Evolutionary conservation across 2,329 filamentous ascomycete species (phyloP).

Genomic region (Hymenoscyphus fructigenus): DNA sequence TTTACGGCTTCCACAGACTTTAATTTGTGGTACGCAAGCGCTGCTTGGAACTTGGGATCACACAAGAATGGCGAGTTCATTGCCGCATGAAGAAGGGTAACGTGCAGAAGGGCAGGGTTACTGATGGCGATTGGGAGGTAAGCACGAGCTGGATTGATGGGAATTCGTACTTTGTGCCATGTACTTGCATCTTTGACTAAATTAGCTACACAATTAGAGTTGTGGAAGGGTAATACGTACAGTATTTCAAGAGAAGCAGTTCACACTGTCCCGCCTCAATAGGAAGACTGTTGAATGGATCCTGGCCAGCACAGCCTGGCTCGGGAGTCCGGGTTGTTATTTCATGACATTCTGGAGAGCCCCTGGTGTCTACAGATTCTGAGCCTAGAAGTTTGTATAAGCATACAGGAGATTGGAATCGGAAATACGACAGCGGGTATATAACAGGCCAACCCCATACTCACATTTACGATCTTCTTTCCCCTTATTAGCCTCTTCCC

Average conservation of each 20-base stretch:
- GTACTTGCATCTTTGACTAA: neutral
- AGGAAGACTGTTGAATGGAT: conserved; percentile 1
- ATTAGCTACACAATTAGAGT: neutral
- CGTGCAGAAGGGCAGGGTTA: neutral
- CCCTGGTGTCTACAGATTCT: neutral
- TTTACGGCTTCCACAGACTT: neutral
- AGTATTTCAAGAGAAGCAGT: neutral
- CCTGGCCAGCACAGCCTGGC: neutral
- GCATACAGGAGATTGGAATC: neutral
- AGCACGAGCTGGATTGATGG: neutral
- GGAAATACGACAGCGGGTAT: neutral
- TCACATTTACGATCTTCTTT: neutral
- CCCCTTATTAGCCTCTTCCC: neutral
- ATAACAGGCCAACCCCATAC: neutral
- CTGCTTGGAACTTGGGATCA: conserved; percentile 1
- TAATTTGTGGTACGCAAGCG: neutral
- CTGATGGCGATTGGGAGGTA: conserved; percentile 1
- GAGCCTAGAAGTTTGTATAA: neutral
- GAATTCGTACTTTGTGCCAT: conserved; percentile 6
- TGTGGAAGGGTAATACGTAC: neutral
- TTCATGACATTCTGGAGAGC: neutral
- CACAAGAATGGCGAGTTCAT: neutral
- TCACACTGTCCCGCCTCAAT: neutral
- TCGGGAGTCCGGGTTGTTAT: neutral
- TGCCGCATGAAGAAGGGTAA: neutral